Conservation (phyloP, 495 filamentous ascomycete genomes). For the Aspergillus conjunctus region DNA sequence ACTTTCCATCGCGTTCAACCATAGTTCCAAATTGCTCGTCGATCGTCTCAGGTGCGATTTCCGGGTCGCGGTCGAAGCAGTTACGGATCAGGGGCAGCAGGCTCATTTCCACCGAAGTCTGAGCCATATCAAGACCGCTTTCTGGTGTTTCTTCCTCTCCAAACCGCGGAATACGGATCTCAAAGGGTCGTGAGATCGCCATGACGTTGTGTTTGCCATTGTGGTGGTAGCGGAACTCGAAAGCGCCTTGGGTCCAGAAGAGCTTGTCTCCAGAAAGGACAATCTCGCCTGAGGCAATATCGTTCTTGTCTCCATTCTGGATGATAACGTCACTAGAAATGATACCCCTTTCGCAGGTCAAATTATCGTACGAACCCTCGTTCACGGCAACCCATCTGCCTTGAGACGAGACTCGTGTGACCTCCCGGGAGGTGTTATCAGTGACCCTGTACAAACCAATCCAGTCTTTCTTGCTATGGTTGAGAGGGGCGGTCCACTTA, state of each 20-base stretch:
- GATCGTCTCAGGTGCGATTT: constrained; percentile 80
- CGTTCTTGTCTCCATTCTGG: constrained; percentile 48
- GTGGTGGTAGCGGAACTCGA: constrained; percentile 97
- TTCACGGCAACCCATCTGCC: constrained; percentile 88
- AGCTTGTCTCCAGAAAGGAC: constrained; percentile 90
- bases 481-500: constrained; percentile 87
- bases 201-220: constrained; percentile 92
- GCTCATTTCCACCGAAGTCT: constrained; percentile 68
- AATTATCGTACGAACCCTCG: constrained; percentile 73
- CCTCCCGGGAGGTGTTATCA: constrained; percentile 83
- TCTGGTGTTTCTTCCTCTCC: constrained; percentile 61
- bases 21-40: constrained; percentile 81
- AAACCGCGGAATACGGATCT: constrained; percentile 78
- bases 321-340: constrained; percentile 63
- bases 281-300: constrained; percentile 69
- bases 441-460: constrained; percentile 92
- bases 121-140: constrained; percentile 45
- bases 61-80: constrained; percentile 89
- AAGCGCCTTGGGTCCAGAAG: constrained; percentile 94
- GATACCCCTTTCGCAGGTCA: constrained; percentile 76
- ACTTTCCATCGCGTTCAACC: constrained; percentile 85
- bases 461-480: constrained; percentile 94
- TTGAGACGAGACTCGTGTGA: constrained; percentile 80
- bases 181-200: constrained; percentile 92
- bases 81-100: constrained; percentile 82